A percentile compares a stretch with the other conserved stretches of the same genome.
These are phyloP conservation scores for Cyberlindnera petersonii DNA, from an alignment of 805 yeast species.

Conservation along the genomic window DNA sequence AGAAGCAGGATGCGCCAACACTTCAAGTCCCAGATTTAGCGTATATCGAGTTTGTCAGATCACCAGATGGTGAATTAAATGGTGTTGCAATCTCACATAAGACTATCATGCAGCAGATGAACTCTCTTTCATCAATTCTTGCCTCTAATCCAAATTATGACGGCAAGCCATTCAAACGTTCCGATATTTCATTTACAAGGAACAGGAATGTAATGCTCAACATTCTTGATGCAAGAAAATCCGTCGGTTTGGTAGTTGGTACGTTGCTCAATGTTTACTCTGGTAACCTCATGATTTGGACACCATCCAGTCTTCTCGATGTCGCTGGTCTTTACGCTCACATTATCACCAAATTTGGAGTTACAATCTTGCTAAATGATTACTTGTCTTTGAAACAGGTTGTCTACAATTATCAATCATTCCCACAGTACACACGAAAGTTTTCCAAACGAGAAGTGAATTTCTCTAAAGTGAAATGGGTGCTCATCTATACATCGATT, in stretches of 20 bases:
- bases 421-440: conserved; percentile 80
- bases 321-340: conserved; percentile 86
- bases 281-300: conserved; percentile 79
- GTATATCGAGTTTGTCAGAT: conserved; percentile 86
- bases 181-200: conserved; percentile 44
- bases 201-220: conserved; percentile 55
- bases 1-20: conserved; percentile 56
- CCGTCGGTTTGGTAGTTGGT: conserved; percentile 84
- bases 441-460: conserved; percentile 72
- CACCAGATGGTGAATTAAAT: conserved; percentile 85
- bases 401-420: conserved; percentile 86
- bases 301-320: conserved; percentile 69
- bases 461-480: conserved; percentile 80
- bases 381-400: conserved; percentile 86
- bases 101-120: conserved; percentile 86
- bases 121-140: conserved; percentile 62
- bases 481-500: conserved; percentile 80
- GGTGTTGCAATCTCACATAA: conserved; percentile 93
- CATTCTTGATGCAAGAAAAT: conserved; percentile 66
- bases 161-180: conserved; percentile 46
- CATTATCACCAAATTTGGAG: conserved; percentile 63
- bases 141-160: conserved; percentile 54
- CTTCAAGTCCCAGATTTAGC: conserved; percentile 80
- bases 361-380: conserved; percentile 76
- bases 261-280: conserved; percentile 75